phyloP scores from a whole-genome alignment of 768 basidiomycete genomes.

The Nevesoporus exiguus region DNA sequence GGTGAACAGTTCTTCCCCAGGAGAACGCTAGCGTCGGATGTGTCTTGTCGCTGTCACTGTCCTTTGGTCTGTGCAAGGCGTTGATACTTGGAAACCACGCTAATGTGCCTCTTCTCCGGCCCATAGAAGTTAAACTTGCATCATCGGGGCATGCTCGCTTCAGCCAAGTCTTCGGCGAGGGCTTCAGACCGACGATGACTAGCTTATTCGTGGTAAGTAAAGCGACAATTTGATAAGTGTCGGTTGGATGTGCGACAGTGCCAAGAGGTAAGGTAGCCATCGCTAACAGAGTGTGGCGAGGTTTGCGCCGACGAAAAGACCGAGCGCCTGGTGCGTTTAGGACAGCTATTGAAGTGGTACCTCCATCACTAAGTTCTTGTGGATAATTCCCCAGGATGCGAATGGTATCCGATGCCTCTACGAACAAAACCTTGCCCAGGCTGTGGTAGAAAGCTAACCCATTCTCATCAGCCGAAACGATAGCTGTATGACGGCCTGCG shows the following conservation, averaged over 20 bases:
- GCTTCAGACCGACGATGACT: constrained; percentile 90
- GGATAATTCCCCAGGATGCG: constrained; percentile 93
- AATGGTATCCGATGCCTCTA: constrained; percentile 91
- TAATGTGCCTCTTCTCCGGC: constrained; percentile 58
- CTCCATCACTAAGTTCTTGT: constrained; percentile 33
- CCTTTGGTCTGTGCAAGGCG: constrained; percentile 22
- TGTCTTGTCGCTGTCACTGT: constrained; percentile 24
- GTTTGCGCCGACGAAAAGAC: constrained; percentile 42
- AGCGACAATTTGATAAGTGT: constrained; percentile 76
- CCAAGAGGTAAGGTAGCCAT: constrained; percentile 84
- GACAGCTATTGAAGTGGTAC: constrained; percentile 10
- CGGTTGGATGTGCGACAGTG: constrained; percentile 67
- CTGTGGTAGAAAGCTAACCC: constrained; percentile 96
- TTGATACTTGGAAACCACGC: constrained; percentile 79
- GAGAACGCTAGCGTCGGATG: constrained; percentile 76
- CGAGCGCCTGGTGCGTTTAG: constrained; percentile 23
- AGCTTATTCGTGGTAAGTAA: constrained; percentile 88
- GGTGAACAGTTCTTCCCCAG: constrained; percentile 69
- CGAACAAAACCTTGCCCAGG: constrained; percentile 89
- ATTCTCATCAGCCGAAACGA: constrained; percentile 85
- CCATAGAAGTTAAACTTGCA: constrained; percentile 39
- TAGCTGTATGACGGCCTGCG: constrained; percentile 87
- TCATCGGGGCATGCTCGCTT: constrained; percentile 59
- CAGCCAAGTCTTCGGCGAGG: constrained; percentile 90
- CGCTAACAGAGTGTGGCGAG: constrained; percentile 67